Evolutionary conservation across 2,329 filamentous ascomycete genomes (phyloP).

Genomic region (Xylariaceae sp.): DNA sequence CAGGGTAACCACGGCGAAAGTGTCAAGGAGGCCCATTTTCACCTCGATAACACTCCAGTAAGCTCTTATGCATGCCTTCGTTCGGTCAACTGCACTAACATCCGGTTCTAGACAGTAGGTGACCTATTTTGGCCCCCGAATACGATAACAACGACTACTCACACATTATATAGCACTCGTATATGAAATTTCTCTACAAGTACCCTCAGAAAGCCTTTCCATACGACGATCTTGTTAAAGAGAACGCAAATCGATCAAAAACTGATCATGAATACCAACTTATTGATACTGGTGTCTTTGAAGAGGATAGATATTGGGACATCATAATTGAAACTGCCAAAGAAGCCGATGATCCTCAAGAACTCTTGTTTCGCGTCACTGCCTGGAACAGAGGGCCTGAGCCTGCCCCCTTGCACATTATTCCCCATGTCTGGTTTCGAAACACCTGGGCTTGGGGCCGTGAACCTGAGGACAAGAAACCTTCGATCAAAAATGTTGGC

Average conservation of each 20-base stretch:
- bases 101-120: constrained; percentile 20
- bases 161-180: constrained; percentile 67
- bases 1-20: constrained; percentile 97
- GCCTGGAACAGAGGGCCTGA: constrained; percentile 95
- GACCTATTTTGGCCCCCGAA: background rate
- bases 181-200: constrained; percentile 99
- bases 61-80: constrained; percentile 26
- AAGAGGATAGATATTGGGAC: constrained; percentile 91
- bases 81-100: constrained; percentile 13
- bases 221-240: constrained; percentile 80
- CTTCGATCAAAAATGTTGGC: constrained; percentile 64
- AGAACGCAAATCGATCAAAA: constrained; percentile 74
- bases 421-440: constrained; percentile 94
- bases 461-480: constrained; percentile 72
- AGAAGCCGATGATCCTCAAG: constrained; percentile 85
- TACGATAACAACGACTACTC: constrained; percentile 12
- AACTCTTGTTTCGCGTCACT: constrained; percentile 88
- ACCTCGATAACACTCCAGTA: constrained; percentile 86
- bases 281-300: constrained; percentile 81
- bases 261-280: constrained; percentile 87
- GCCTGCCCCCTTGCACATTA: constrained; percentile 83
- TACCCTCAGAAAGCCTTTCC: constrained; percentile 90
- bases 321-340: constrained; percentile 97
- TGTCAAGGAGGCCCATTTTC: constrained; percentile 94
- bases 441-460: constrained; percentile 97